Evolutionary conservation across 176 grass and related monocot species (phyloP), one percentile per base, ranked within the genome.

Genomic region (Thinopyrum elongatum): DNA sequence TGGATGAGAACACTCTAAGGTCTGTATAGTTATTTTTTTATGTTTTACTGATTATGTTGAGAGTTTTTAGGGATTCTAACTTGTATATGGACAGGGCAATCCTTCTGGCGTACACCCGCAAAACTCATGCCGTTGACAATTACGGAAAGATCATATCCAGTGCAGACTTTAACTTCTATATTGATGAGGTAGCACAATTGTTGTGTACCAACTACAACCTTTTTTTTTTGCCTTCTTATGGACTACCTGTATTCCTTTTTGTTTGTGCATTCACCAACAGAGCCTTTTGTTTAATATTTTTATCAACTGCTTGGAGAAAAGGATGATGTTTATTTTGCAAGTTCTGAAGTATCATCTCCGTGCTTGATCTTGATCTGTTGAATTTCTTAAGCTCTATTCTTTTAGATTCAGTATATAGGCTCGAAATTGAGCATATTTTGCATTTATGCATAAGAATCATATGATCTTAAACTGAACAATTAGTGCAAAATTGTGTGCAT

Each of bases 21-120:
- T 98, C 8, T 81, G 88, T 80, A 33, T 68, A n/a, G 38, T 77
- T 53, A 19, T 53, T n/a, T 39, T 38, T n/a, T 59, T 90, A 57
- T 38, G 15, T 47, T 84, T 19, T 64, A 13, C 65, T 38, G 21
- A 22, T 53, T 14, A 62, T 74, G n/a, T 46, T 73, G 27, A 41
- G 70, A 73, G 38, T 74, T 21, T 63, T 57, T 29, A 12, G 19
- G 80, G n/a, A 0, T 65, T 51, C 47, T 67, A 49, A 5, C 38
- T 73, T 78, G 64, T 34, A n/a, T 83, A 19, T 49, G 36, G 31
- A 66, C 84, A 94, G 97, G 92, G 84, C 92, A 78, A 98, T 95
- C 49, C 87, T 98, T 79, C 84, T 98, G 93, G 91, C 93, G 79
- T 98, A 94, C 92, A 94, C 94, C 47, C 94, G 94, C 65, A 98